Evolutionary conservation across 345 rosid species (phyloP).

Genomic region (Microcos paniculata): DNA sequence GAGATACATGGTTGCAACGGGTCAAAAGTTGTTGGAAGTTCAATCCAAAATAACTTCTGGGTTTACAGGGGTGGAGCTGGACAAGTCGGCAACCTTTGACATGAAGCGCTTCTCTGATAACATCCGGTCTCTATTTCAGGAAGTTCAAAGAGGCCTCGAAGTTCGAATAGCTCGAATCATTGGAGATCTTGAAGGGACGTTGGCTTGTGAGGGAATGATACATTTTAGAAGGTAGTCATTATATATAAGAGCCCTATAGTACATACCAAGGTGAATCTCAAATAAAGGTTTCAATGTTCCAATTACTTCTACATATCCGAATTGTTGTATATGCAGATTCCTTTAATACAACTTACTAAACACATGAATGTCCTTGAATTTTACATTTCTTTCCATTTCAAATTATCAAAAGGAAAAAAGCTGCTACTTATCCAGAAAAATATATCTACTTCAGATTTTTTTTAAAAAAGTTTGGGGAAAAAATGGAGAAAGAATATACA

Average conservation of each 20-base stretch:
- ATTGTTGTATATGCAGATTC: constrained; percentile 5
- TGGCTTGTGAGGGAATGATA: constrained; percentile 87
- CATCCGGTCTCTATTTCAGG: constrained; percentile 60
- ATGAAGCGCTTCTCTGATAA: constrained; percentile 63
- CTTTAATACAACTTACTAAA: neutral
- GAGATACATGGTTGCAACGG: constrained; percentile 78
- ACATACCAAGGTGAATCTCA: neutral
- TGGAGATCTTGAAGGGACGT: constrained; percentile 84
- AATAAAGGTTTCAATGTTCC: neutral
- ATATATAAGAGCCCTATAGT: neutral
- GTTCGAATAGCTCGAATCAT: constrained; percentile 82
- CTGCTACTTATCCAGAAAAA: neutral
- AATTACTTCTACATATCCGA: neutral
- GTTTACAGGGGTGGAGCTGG: constrained; percentile 48
- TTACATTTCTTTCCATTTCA: neutral
- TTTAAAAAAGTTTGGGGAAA: neutral
- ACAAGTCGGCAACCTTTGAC: constrained; percentile 52
- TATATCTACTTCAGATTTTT: too few species aligned
- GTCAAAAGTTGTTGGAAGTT: constrained; percentile 78
- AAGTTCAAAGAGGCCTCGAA: constrained; percentile 89
- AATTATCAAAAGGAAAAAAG: neutral
- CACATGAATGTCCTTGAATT: neutral
- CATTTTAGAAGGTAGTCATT: constrained; percentile 41
- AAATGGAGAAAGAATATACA: too few species aligned
- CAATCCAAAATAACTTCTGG: constrained; percentile 64